Evolutionary conservation across 768 basidiomycete species (phyloP).

Genomic region (Tricholoma bakamatsutake): DNA sequence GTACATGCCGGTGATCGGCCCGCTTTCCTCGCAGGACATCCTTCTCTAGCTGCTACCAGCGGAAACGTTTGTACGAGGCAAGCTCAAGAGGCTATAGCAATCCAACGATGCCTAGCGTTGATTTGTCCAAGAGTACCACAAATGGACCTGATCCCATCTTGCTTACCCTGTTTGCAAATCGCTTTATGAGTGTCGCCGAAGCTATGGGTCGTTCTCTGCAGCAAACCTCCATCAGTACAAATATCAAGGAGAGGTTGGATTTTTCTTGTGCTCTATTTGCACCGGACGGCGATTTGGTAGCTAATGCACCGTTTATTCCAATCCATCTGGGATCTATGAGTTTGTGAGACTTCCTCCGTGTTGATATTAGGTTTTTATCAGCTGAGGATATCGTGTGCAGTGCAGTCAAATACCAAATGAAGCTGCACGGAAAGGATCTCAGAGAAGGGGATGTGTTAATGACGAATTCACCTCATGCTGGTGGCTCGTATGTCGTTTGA

Average conservation of each 20-base stretch:
- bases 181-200: slow-evolving; percentile 97
- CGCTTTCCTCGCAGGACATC: no score
- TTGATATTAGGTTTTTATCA: background rate
- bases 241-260: slow-evolving; percentile 94
- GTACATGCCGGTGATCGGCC: no score
- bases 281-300: slow-evolving; percentile 90
- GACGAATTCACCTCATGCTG: slow-evolving; percentile 87
- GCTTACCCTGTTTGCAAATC: slow-evolving; percentile 88
- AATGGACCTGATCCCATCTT: slow-evolving; percentile 78
- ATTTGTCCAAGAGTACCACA: slow-evolving; percentile 11
- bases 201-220: slow-evolving; percentile 91
- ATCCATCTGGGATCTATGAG: slow-evolving; percentile 88
- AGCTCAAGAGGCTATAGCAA: background rate
- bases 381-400: slow-evolving; percentile 25
- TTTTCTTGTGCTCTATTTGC: slow-evolving; percentile 94
- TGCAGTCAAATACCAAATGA: slow-evolving; percentile 89
- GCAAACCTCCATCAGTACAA: slow-evolving; percentile 88
- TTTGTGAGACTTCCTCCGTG: slow-evolving; percentile 50
- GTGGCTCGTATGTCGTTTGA: slow-evolving; percentile 65
- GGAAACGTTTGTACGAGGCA: background rate
- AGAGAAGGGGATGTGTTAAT: slow-evolving; percentile 91
- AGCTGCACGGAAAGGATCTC: slow-evolving; percentile 59
- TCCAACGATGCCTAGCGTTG: slow-evolving; percentile 4
- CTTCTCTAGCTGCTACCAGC: no score
- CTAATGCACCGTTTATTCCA: slow-evolving; percentile 90